These are phyloP conservation scores for Barbarea vulgaris DNA, from an alignment of 345 rosid genomes.

Conservation along the genomic window DNA sequence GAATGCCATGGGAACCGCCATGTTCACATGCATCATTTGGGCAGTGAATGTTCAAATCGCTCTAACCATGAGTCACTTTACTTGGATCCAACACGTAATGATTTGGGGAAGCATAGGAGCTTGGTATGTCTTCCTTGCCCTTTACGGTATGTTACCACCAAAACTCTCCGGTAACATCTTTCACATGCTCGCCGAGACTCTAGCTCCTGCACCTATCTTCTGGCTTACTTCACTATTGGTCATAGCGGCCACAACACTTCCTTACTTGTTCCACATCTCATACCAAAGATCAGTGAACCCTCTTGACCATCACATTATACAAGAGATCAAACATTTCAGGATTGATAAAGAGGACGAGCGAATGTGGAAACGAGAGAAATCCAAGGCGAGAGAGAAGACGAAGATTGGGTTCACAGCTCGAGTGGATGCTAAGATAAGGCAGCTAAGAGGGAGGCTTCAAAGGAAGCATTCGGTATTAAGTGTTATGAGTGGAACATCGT, in stretches of 20 bases:
- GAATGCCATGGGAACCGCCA: conserved; percentile 51
- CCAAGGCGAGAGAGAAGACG: conserved; percentile 51
- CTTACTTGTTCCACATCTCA: conserved; percentile 51
- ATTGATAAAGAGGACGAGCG: conserved; percentile 50
- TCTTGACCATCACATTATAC: conserved; percentile 74
- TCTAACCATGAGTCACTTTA: conserved; percentile 67
- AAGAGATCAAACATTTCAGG: conserved; percentile 65
- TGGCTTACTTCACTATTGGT: conserved; percentile 56
- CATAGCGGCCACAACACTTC: conserved; percentile 51
- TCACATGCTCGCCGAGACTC: conserved; percentile 49
- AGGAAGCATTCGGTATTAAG: conserved; percentile 39
- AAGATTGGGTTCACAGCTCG: conserved; percentile 69
- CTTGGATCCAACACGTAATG: conserved; percentile 74
- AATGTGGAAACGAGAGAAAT: conserved; percentile 66
- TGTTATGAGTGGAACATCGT: conserved; percentile 37
- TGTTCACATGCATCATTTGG: conserved; percentile 69
- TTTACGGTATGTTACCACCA: conserved; percentile 57
- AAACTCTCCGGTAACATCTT: conserved; percentile 44
- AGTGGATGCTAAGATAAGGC: conserved; percentile 56
- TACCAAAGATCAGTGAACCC: conserved; percentile 57
- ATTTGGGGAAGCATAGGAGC: conserved; percentile 73
- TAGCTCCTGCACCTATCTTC: conserved; percentile 58
- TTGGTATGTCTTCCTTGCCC: conserved; percentile 63
- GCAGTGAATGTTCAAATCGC: conserved; percentile 74
- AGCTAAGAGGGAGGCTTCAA: conserved; percentile 35